Evolutionary conservation across 202 grass and related monocot genomes (phyloP).

Genomic region (Zizania palustris): DNA sequence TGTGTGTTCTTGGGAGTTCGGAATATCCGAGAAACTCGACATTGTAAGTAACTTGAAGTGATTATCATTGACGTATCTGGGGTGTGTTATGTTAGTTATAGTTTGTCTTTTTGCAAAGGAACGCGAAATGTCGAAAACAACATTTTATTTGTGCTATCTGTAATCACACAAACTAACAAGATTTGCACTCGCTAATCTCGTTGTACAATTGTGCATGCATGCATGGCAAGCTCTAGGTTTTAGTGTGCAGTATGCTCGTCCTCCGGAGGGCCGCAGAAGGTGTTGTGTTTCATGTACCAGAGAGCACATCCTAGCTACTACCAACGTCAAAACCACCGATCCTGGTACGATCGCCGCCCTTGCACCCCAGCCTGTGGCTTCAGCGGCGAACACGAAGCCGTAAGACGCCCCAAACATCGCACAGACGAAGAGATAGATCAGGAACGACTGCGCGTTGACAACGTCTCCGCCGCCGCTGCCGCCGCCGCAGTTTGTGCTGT

Average conservation of each 20-base stretch:
- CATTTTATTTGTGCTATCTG: no score
- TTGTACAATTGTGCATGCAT: constrained; percentile 32
- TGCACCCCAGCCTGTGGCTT: neutral
- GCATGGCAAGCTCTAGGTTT: no score
- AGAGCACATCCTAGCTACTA: neutral
- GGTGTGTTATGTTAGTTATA: neutral
- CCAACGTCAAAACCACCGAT: neutral
- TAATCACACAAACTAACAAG: no score
- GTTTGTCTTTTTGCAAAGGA: neutral
- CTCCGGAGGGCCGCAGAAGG: no score
- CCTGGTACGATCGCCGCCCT: neutral
- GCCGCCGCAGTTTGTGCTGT: no score
- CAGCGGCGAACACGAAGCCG: neutral
- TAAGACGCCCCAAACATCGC: neutral
- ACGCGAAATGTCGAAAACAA: neutral
- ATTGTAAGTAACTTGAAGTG: constrained; percentile 34
- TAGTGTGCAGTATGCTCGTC: no score
- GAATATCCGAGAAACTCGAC: neutral
- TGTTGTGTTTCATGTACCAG: neutral
- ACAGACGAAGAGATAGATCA: neutral
- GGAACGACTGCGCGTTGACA: neutral
- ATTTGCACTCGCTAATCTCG: no score
- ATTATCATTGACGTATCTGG: constrained; percentile 4
- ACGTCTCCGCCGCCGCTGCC: no score
- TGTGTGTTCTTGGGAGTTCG: neutral